These are phyloP conservation scores for Trypanosoma boissoni DNA, from an alignment of 208 protist species.

Conservation along the genomic window DNA sequence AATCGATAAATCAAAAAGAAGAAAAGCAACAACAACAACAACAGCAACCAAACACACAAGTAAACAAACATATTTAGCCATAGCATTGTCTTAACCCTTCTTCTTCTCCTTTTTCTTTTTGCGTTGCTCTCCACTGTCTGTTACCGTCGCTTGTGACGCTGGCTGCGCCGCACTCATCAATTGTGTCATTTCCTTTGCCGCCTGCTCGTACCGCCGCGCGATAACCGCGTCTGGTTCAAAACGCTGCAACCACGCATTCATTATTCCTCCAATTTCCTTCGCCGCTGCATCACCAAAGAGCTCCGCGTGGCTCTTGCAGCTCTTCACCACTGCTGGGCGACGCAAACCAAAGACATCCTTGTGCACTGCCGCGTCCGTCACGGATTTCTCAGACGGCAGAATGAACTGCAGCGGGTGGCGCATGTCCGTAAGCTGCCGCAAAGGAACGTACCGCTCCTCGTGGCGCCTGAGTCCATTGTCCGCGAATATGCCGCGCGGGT, in stretches of 20 bases:
- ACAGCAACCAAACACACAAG: background rate
- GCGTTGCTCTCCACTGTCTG: constrained; percentile 27
- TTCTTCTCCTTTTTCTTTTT: constrained; percentile 78
- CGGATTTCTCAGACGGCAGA: constrained; percentile 38
- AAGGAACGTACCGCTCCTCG: constrained; percentile 60
- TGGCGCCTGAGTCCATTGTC: constrained; percentile 43
- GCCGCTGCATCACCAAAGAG: constrained; percentile 45
- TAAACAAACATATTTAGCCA: constrained; percentile 12
- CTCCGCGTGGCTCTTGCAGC: constrained; percentile 44
- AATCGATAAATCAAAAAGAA: constrained; percentile 1
- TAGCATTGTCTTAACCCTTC: constrained; percentile 50
- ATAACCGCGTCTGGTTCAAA: constrained; percentile 79
- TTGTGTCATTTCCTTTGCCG: constrained; percentile 71
- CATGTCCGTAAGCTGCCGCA: constrained; percentile 50
- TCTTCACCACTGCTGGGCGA: constrained; percentile 57
- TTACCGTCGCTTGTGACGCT: constrained; percentile 9
- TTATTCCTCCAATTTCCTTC: constrained; percentile 56
- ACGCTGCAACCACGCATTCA: constrained; percentile 69
- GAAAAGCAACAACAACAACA: background rate
- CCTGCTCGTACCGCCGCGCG: constrained; percentile 71
- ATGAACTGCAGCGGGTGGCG: constrained; percentile 80
- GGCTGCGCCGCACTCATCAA: constrained; percentile 37
- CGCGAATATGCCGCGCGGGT: constrained; percentile 33
- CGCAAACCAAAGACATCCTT: constrained; percentile 79
- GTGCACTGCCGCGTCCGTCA: constrained; percentile 58